A percentile compares a stretch with the other conserved stretches of the same genome.
These are phyloP conservation scores for Schizonepeta tenuifolia DNA, from an alignment of 257 asterid genomes.

Conservation along the genomic window DNA sequence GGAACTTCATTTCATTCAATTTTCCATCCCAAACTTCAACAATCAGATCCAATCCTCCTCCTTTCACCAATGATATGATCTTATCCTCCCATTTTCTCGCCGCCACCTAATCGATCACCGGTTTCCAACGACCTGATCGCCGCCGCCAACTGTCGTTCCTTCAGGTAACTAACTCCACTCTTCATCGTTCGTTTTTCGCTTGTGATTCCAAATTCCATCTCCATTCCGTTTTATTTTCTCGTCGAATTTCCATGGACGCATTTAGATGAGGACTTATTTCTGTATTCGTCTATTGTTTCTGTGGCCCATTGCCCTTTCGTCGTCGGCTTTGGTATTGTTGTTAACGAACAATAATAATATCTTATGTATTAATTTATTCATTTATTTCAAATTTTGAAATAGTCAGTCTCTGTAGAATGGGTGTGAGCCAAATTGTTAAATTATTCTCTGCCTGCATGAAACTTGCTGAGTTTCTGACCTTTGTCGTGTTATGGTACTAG, in stretches of 20 bases:
- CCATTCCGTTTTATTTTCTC: not conserved
- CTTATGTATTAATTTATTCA: slow-evolving; percentile 13
- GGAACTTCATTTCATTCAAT: slow-evolving; percentile 48
- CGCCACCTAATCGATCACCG: slow-evolving; percentile 18
- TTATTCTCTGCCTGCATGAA: slow-evolving; percentile 16
- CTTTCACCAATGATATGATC: not conserved
- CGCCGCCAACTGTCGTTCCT: slow-evolving; percentile 5
- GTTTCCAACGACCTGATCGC: not conserved
- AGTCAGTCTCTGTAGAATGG: slow-evolving; percentile 5
- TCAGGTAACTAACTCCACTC: slow-evolving; percentile 32
- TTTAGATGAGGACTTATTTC: not conserved
- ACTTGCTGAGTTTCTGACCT: not conserved
- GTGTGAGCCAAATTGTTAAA: not conserved
- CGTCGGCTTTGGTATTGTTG: slow-evolving; percentile 33
- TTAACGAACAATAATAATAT: slow-evolving; percentile 34
- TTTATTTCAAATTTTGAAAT: not conserved
- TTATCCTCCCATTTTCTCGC: not conserved
- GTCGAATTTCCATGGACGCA: not conserved
- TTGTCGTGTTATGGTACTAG: not conserved
- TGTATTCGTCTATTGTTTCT: not conserved
- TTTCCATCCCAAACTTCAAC: slow-evolving; percentile 29
- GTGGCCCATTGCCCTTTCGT: not conserved
- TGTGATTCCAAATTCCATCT: not conserved
- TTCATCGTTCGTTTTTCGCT: not conserved
- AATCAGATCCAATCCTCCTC: slow-evolving; percentile 43